Evolutionary conservation across 2,329 filamentous ascomycete species (phyloP).

Genomic region (Zalaria obscura): DNA sequence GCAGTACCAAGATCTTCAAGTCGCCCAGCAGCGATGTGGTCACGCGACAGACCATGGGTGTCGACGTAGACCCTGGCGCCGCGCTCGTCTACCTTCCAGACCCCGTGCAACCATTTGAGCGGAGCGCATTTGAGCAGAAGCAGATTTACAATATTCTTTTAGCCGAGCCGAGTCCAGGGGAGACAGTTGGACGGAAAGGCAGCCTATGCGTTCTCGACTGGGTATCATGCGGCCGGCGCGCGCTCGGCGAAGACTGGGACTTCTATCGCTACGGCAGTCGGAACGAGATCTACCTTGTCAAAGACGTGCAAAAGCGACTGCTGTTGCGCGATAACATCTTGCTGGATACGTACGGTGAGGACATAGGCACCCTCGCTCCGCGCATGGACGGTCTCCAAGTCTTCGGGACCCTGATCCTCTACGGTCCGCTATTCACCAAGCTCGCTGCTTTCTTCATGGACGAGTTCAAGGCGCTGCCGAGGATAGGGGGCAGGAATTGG

Average conservation of each 20-base stretch:
- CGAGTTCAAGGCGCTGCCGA: constrained; percentile 64
- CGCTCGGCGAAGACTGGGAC: constrained; percentile 80
- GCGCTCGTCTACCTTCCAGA: constrained; percentile 63
- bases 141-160: constrained; percentile 52
- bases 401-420: constrained; percentile 73
- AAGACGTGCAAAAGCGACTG: constrained; percentile 29
- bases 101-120: constrained; percentile 79
- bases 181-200: constrained; percentile 22
- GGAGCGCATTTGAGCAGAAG: constrained; percentile 69
- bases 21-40: constrained; percentile 36
- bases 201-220: constrained; percentile 78
- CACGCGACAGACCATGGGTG: constrained; percentile 26
- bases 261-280: constrained; percentile 65
- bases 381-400: constrained; percentile 65
- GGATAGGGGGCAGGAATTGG: constrained; percentile 75
- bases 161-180: constrained; percentile 1
- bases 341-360: constrained; percentile 40
- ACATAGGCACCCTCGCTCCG: constrained; percentile 16
- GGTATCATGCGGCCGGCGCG: constrained; percentile 78
- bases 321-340: constrained; percentile 77
- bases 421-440: constrained; percentile 52
- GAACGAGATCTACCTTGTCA: constrained; percentile 66
- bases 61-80: constrained; percentile 32
- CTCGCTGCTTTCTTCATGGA: constrained; percentile 62
- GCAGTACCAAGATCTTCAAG: constrained; percentile 94